Percentiles rank a stretch among this genome's conserved stretches.
Conservation (phyloP, 192 early-diverging fungal species). For the Backusella circina region DNA sequence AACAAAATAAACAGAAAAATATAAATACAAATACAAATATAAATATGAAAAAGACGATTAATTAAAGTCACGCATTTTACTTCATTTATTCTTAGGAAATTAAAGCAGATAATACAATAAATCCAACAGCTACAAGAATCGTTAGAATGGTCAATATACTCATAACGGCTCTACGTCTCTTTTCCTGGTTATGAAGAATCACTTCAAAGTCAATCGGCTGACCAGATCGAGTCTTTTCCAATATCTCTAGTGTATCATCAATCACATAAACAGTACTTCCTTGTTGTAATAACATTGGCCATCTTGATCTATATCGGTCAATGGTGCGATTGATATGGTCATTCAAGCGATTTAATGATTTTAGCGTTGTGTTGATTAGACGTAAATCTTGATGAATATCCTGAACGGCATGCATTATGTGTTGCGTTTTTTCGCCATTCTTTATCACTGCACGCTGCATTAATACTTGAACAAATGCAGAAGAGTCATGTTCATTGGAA, state of each 20-base stretch:
- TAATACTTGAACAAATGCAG: conserved; percentile 3
- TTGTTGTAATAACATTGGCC: neutral
- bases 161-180: neutral
- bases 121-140: neutral
- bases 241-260: neutral
- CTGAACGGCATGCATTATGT: neutral
- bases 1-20: neutral
- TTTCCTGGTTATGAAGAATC: neutral
- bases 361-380: neutral
- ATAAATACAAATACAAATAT: too few relatives aligned
- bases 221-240: neutral
- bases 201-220: neutral
- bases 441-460: neutral
- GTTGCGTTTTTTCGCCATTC: neutral
- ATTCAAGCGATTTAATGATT: neutral
- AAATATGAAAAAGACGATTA: too few relatives aligned
- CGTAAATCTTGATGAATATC: neutral
- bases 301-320: neutral
- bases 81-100: conserved; percentile 3
- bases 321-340: neutral
- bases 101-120: neutral
- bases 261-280: neutral
- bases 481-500: neutral
- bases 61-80: neutral
- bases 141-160: neutral